Base-by-base conservation (phyloP, 2,329 filamentous ascomycete species). In the Gremmenia infestans region DNA sequence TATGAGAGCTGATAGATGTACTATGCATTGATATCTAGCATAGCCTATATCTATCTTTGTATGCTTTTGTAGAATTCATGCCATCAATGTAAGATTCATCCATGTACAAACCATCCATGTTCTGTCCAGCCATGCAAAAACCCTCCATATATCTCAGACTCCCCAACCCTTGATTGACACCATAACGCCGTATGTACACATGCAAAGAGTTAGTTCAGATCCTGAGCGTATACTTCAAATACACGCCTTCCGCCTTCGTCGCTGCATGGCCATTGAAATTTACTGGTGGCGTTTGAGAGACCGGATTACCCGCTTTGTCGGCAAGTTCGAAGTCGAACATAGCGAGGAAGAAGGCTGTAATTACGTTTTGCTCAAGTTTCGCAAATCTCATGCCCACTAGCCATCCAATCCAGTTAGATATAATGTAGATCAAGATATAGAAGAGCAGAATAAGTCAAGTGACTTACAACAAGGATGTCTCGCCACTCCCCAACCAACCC, bases 311-410 rank as follows among this genome's bases (percentile, higher is more conserved):
- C 3, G 70, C 53, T 45, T 66, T 65, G 43, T 81, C 73, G n/a
- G 65, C 63, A 3, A 79, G 68, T 9, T 70, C 62, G 54, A 75
- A 77, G 54, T 80, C 74, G 53, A 81, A 81, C 43, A 72, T 72
- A 3, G 78, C 74, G 15, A 79, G 53, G 54, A 81, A 80, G 48
- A 76, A 73, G 1, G 76, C 77, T 0, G 72, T 73, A 32, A 80
- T 76, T 56, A 81, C 67, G 50, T 73, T 76, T 54, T 76, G 74
- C 63, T 82, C 78, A 1, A 82, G 67, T 60, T 81, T 81, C 1
- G 80, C 79, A 64, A 82, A 80, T 53, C 53, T 53, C 53, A 60
- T 63, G 17, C 57, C 59, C 37, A 40, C n/a, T 40, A 15, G 14
- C 14, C 37, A 40, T 17, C 15, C 37, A 15, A 39, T 8, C 12